Evolutionary conservation across 2,329 filamentous ascomycete genomes (phyloP).

Genomic region (Fragosphaeria purpurea): DNA sequence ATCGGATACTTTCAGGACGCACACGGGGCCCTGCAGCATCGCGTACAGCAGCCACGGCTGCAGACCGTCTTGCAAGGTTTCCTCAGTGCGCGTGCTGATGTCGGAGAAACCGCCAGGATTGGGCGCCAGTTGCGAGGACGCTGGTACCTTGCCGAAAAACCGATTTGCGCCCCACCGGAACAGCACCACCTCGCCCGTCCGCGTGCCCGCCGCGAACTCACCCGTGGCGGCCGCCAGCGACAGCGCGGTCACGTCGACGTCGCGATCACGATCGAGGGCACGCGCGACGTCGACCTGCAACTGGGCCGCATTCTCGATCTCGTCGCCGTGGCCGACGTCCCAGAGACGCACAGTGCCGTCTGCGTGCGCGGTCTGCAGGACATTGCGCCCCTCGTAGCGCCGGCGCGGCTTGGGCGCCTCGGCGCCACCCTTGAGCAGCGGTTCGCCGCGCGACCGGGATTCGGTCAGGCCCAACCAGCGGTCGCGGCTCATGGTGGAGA

Average conservation of each 20-base stretch:
- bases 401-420: slow-evolving; percentile 60
- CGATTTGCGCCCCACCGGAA: slow-evolving; percentile 84
- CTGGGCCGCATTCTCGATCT: slow-evolving; percentile 75
- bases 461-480: slow-evolving; percentile 90
- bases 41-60: slow-evolving; percentile 73
- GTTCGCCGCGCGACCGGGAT: slow-evolving; percentile 66
- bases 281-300: slow-evolving; percentile 81
- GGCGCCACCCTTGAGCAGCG: slow-evolving; percentile 68
- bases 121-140: slow-evolving; percentile 30
- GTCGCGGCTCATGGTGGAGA: slow-evolving; percentile 66
- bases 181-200: slow-evolving; percentile 72
- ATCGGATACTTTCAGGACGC: slow-evolving; percentile 73
- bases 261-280: slow-evolving; percentile 67
- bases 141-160: slow-evolving; percentile 53
- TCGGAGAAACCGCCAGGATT: slow-evolving; percentile 64
- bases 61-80: slow-evolving; percentile 53
- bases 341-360: slow-evolving; percentile 88
- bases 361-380: slow-evolving; percentile 78
- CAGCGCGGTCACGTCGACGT: slow-evolving; percentile 68
- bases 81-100: slow-evolving; percentile 63
- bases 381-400: slow-evolving; percentile 70
- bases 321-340: slow-evolving; percentile 86
- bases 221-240: slow-evolving; percentile 71
- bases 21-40: slow-evolving; percentile 73
- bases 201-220: slow-evolving; percentile 75